Evolutionary conservation across 2,329 filamentous ascomycete species (phyloP).

Genomic region (Allantophomopsis cytisporea): DNA sequence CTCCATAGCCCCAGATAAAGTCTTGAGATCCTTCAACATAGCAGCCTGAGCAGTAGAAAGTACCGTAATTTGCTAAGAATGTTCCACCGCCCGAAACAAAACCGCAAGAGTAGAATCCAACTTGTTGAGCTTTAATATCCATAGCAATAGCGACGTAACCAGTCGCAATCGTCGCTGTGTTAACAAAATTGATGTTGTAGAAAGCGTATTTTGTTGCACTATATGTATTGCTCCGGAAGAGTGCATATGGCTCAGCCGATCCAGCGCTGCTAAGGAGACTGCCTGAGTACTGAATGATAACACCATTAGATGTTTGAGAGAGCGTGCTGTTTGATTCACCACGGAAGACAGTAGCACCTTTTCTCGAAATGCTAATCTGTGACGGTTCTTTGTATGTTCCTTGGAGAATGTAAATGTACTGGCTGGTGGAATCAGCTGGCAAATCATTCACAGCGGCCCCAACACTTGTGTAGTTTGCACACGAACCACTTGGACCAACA

Average conservation of each 20-base stretch:
- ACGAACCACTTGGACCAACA: slow-evolving; percentile 21
- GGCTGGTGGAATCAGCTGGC: slow-evolving; percentile 2
- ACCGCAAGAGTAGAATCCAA: slow-evolving; percentile 49
- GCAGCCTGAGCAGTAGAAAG: slow-evolving; percentile 12
- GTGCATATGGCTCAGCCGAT: slow-evolving; percentile 43
- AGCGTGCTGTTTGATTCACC: slow-evolving; percentile 23
- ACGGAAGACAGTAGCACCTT: slow-evolving; percentile 38
- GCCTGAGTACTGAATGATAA: slow-evolving; percentile 43
- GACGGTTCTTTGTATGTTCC: slow-evolving; percentile 38
- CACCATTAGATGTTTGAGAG: slow-evolving; percentile 20
- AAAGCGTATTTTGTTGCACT: slow-evolving; percentile 45
- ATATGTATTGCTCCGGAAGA: slow-evolving; percentile 43
- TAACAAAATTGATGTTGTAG: slow-evolving; percentile 52
- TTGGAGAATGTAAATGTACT: slow-evolving; percentile 40
- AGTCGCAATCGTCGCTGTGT: slow-evolving; percentile 19
- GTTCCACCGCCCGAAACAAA: slow-evolving; percentile 55
- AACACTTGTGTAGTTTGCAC: slow-evolving; percentile 24
- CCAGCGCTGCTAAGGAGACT: slow-evolving; percentile 45
- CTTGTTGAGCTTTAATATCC: slow-evolving; percentile 44
- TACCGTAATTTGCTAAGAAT: slow-evolving; percentile 18
- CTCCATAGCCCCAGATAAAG: slow-evolving; percentile 42
- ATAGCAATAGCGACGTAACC: slow-evolving; percentile 43
- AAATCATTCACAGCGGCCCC: slow-evolving; percentile 22
- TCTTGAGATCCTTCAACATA: slow-evolving; percentile 44
- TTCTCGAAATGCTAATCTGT: slow-evolving; percentile 38